These are phyloP conservation scores for Kodamaea neixiangensis DNA, from an alignment of 805 yeast genomes.

Conservation along the genomic window DNA sequence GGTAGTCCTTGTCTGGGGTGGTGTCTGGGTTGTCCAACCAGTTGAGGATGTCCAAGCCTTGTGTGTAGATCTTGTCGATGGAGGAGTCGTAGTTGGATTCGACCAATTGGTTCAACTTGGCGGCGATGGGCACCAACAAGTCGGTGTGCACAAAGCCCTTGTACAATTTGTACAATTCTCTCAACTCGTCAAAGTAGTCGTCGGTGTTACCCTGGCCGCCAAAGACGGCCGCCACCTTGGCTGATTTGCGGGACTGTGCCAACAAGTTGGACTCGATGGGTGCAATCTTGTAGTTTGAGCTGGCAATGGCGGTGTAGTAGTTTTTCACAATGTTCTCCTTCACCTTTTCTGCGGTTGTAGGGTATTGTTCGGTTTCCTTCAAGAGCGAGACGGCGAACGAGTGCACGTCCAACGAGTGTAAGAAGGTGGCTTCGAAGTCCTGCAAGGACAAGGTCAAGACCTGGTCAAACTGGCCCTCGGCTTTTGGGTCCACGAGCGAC, in stretches of 20 bases:
- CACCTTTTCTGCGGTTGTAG: slow-evolving; percentile 71
- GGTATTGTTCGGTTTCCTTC: slow-evolving; percentile 49
- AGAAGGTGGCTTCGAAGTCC: slow-evolving; percentile 83
- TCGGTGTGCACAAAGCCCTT: slow-evolving; percentile 66
- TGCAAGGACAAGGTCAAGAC: slow-evolving; percentile 68
- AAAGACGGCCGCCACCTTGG: slow-evolving; percentile 78
- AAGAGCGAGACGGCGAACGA: slow-evolving; percentile 76
- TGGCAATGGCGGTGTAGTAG: slow-evolving; percentile 55
- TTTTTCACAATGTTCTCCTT: slow-evolving; percentile 68
- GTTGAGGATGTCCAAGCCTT: slow-evolving; percentile 82
- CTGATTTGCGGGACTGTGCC: slow-evolving; percentile 58
- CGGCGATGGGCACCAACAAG: slow-evolving; percentile 69
- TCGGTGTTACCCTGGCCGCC: slow-evolving; percentile 99
- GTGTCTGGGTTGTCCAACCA: slow-evolving; percentile 87
- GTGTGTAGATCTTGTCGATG: slow-evolving; percentile 79
- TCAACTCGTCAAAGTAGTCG: slow-evolving; percentile 94
- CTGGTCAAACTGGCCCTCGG: slow-evolving; percentile 60
- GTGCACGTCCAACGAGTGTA: slow-evolving; percentile 84
- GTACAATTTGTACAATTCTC: slow-evolving; percentile 79
- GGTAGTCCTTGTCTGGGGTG: slow-evolving; percentile 87
- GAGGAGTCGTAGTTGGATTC: slow-evolving; percentile 56
- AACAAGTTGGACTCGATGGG: slow-evolving; percentile 50
- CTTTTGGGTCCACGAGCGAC: slow-evolving; percentile 42
- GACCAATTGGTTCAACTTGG: slow-evolving; percentile 65
- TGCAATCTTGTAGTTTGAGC: slow-evolving; percentile 27